phyloP scores from a whole-genome alignment of 1,284 basidiomycete species.

The Moesziomyces aphidis region DNA sequence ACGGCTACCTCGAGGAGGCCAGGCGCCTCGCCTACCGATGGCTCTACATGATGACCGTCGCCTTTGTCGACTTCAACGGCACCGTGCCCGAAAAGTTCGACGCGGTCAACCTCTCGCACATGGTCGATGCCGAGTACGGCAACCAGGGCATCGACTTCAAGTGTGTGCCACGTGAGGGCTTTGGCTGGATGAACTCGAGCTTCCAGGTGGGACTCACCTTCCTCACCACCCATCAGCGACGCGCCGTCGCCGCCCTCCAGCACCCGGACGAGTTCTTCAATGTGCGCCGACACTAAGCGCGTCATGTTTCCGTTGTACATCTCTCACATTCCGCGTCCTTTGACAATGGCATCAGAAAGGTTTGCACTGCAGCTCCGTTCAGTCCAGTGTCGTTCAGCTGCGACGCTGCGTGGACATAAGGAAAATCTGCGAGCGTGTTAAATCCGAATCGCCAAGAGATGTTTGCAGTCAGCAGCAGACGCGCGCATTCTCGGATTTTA shows the following conservation, averaged over 20 bases:
- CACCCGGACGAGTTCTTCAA: constrained; percentile 88
- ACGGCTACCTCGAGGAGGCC: constrained; percentile 93
- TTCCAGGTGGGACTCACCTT: constrained; percentile 90
- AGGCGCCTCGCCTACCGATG: constrained; percentile 93
- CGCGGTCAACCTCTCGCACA: constrained; percentile 90
- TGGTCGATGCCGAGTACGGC: constrained; percentile 97
- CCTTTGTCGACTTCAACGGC: constrained; percentile 84
- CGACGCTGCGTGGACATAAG: too few species aligned
- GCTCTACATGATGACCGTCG: constrained; percentile 81
- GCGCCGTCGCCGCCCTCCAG: constrained; percentile 91
- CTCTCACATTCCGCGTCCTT: neutral
- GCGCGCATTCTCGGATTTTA: neutral
- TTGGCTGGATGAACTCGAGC: constrained; percentile 81
- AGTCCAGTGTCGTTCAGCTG: too few species aligned
- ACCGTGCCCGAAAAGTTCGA: constrained; percentile 99
- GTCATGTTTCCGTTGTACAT: neutral
- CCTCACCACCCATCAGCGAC: constrained; percentile 90
- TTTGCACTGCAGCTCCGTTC: too few species aligned
- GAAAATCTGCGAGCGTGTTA: too few species aligned
- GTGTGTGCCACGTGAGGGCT: constrained; percentile 86
- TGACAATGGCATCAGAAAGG: too few species aligned
- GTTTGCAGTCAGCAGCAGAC: neutral
- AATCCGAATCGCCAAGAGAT: too few species aligned
- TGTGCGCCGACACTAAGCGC: constrained; percentile 23
- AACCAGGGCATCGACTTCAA: constrained; percentile 98